phyloP scores from a whole-genome alignment of 495 filamentous ascomycete species.

The Lepraria neglecta region DNA sequence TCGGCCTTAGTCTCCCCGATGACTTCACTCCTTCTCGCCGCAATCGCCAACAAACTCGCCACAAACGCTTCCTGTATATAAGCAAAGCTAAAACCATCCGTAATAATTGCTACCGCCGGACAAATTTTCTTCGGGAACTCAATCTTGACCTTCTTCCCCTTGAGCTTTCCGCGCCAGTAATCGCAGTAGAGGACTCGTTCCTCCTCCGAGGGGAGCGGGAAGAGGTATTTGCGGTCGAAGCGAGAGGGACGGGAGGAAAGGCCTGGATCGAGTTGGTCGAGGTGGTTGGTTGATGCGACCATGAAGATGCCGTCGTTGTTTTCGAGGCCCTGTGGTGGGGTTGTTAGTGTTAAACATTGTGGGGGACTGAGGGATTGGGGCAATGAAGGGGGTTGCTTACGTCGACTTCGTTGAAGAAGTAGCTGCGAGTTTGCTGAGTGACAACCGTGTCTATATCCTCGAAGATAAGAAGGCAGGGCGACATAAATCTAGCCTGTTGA shows the following conservation, averaged over 20 bases:
- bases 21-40: conserved; percentile 24
- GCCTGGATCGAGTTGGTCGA: conserved; percentile 53
- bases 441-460: conserved; percentile 64
- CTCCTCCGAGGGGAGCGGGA: conserved; percentile 47
- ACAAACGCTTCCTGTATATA: conserved; percentile 64
- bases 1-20: conserved; percentile 17
- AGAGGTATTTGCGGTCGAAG: conserved; percentile 62
- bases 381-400: not conserved
- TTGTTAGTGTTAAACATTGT: not conserved
- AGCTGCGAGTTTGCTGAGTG: conserved; percentile 45
- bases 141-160: conserved; percentile 43
- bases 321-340: conserved; percentile 35
- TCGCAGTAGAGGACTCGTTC: conserved; percentile 53
- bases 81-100: conserved; percentile 56
- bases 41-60: conserved; percentile 49
- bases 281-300: conserved; percentile 57
- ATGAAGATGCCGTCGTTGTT: conserved; percentile 63
- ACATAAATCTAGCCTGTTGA: conserved; percentile 38
- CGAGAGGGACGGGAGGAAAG: conserved; percentile 57
- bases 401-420: conserved; percentile 67
- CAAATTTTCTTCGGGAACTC: conserved; percentile 52
- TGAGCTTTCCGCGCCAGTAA: conserved; percentile 54
- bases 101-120: conserved; percentile 51
- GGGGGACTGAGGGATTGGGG: not conserved
- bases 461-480: conserved; percentile 48